A percentile compares a stretch with the other conserved stretches of the same genome.
These are phyloP conservation scores for Balansia obtecta DNA, from an alignment of 2,329 filamentous ascomycete species.

Conservation along the genomic window DNA sequence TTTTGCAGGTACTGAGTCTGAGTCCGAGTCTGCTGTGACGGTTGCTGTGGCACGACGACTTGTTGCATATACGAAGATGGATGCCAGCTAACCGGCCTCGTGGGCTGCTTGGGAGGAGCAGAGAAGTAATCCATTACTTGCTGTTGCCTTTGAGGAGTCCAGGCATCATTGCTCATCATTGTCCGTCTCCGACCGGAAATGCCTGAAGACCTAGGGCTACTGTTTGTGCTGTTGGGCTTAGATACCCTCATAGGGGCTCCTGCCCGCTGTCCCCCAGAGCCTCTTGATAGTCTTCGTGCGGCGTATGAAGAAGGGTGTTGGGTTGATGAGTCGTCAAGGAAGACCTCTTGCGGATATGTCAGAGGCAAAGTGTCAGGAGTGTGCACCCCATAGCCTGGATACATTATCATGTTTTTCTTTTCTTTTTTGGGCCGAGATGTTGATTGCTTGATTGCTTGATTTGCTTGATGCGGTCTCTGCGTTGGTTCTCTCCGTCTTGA, in stretches of 20 bases:
- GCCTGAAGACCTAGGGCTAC: conserved; percentile 48
- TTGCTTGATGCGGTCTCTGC: not conserved
- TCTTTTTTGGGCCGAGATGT: not conserved
- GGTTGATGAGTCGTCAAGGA: conserved; percentile 38
- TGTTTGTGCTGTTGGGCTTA: conserved; percentile 57
- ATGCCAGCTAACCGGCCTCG: conserved; percentile 54
- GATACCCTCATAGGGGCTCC: conserved; percentile 43
- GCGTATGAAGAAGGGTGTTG: conserved; percentile 35
- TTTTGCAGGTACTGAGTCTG: conserved; percentile 25
- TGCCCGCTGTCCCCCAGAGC: conserved; percentile 34
- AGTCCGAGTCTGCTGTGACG: not conserved
- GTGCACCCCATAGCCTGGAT: conserved; percentile 15
- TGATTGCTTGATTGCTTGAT: too few relatives aligned
- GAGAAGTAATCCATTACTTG: conserved; percentile 29
- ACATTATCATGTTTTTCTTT: too few relatives aligned
- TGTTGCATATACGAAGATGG: conserved; percentile 41
- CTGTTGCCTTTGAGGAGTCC: conserved; percentile 31
- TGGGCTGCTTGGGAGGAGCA: conserved; percentile 6
- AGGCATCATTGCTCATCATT: conserved; percentile 35
- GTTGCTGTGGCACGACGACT: not conserved
- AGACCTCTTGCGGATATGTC: conserved; percentile 23
- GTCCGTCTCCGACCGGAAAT: conserved; percentile 42
- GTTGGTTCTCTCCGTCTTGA: not conserved
- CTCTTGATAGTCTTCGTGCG: conserved; percentile 34
- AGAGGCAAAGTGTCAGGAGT: conserved; percentile 15